Percentiles rank a stretch among this genome's conserved stretches.
These are phyloP conservation scores for Hypoxylon perforatum DNA, from an alignment of 495 filamentous ascomycete genomes.

Conservation along the genomic window DNA sequence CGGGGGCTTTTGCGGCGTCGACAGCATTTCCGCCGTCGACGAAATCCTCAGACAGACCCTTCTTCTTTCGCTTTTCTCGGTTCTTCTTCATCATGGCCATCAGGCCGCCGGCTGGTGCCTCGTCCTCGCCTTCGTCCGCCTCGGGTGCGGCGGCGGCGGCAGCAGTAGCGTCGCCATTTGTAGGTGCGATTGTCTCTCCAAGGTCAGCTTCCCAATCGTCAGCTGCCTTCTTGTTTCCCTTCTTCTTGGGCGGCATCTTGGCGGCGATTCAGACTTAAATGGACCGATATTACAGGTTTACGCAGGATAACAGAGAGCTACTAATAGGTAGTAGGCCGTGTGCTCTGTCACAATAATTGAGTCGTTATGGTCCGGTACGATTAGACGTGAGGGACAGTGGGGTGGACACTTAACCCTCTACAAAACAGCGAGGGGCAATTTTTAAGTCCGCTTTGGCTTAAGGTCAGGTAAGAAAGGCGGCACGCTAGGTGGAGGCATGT, in stretches of 20 bases:
- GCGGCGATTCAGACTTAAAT: background rate
- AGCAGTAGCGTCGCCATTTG: conserved; percentile 54
- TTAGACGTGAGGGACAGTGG: conserved; percentile 2
- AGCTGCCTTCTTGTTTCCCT: conserved; percentile 85
- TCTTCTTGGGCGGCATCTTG: conserved; percentile 92
- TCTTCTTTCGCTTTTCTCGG: conserved; percentile 91
- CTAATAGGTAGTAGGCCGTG: too few species aligned
- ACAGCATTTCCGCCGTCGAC: conserved; percentile 76
- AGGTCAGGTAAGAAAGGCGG: conserved; percentile 8
- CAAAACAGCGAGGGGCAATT: conserved; percentile 24
- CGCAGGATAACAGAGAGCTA: background rate
- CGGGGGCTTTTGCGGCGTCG: conserved; percentile 74
- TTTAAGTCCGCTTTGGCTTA: conserved; percentile 3
- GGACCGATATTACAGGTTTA: background rate
- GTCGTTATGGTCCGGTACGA: background rate
- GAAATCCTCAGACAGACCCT: conserved; percentile 81
- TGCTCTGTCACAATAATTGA: too few species aligned
- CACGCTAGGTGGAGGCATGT: conserved; percentile 14
- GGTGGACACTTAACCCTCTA: conserved; percentile 12
- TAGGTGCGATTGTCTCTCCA: conserved; percentile 74
- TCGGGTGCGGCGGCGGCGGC: conserved; percentile 53
- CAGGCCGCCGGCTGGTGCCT: conserved; percentile 70
- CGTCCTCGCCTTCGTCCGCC: conserved; percentile 63
- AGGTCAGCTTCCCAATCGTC: conserved; percentile 98
- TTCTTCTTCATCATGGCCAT: conserved; percentile 91